Evolutionary conservation across 129 eudicot species (phyloP).

Genomic region (Oenanthe sinensis): DNA sequence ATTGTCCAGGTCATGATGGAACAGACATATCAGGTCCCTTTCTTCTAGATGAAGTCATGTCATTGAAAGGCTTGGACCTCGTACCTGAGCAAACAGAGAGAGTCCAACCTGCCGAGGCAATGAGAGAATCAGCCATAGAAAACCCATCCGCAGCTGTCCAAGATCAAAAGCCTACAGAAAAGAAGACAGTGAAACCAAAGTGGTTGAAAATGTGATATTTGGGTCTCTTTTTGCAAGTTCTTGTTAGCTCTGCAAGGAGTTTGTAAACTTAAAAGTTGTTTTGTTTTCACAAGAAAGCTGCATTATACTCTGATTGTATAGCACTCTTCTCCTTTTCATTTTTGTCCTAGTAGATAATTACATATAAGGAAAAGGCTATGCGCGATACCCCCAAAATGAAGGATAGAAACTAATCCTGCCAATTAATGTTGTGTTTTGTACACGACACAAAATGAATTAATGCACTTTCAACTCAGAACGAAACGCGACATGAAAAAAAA

Average conservation of each 20-base stretch:
- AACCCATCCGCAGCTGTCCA: conserved; percentile 30
- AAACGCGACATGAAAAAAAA: too few species aligned
- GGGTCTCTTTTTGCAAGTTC: not conserved
- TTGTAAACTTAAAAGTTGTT: not conserved
- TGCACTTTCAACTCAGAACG: too few species aligned
- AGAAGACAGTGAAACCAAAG: conserved; percentile 65
- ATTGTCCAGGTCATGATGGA: conserved; percentile 38
- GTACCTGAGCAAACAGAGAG: conserved; percentile 34
- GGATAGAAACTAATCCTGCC: not conserved
- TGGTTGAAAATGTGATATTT: conserved; percentile 63
- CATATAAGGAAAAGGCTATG: not conserved
- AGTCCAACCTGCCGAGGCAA: conserved; percentile 8
- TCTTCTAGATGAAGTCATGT: conserved; percentile 61
- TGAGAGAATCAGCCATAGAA: conserved; percentile 18
- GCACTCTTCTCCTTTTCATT: not conserved
- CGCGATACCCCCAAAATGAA: not conserved
- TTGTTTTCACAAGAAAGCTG: not conserved
- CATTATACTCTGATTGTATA: not conserved
- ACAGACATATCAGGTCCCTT: conserved; percentile 39
- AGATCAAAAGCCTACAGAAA: conserved; percentile 59
- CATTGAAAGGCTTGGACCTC: conserved; percentile 57
- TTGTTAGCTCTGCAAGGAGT: not conserved
- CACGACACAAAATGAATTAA: too few species aligned
- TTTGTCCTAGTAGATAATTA: not conserved
- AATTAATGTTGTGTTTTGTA: too few species aligned